These are phyloP conservation scores for Sporodiniella umbellata DNA, from an alignment of 371 early-diverging fungal species.

Conservation along the genomic window DNA sequence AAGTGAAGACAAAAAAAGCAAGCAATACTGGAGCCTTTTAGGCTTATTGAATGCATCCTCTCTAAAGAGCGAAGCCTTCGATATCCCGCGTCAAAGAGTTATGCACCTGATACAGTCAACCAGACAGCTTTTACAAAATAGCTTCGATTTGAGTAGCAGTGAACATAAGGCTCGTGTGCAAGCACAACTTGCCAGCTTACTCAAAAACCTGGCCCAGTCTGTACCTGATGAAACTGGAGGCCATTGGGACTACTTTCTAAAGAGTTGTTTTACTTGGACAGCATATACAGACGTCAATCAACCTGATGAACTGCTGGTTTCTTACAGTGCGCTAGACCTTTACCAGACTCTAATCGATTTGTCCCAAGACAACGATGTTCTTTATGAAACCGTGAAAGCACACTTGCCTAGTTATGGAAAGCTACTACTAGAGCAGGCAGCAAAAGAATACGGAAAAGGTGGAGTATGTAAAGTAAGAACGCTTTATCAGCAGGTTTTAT, in stretches of 20 bases:
- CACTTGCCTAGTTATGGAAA: conserved; percentile 9
- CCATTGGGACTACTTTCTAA: conserved; percentile 58
- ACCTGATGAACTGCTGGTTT: conserved; percentile 17
- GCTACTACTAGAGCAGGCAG: conserved; percentile 14
- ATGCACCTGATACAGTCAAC: conserved; percentile 45
- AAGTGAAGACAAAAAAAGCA: conserved; percentile 17
- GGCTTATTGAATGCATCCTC: conserved; percentile 37
- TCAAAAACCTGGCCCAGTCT: conserved; percentile 38
- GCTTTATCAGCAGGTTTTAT: conserved; percentile 28
- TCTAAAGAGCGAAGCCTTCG: conserved; percentile 23
- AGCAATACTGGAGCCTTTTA: conserved; percentile 20
- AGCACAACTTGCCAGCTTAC: conserved; percentile 36
- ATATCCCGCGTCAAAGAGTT: conserved; percentile 48
- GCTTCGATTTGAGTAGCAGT: conserved; percentile 6
- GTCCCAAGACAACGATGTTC: conserved; percentile 8
- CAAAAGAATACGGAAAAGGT: conserved; percentile 12
- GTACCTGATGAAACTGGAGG: conserved; percentile 50
- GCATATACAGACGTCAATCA: conserved; percentile 24
- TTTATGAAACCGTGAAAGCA: conserved; percentile 6
- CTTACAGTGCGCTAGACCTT: conserved; percentile 15
- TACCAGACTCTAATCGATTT: conserved; percentile 5
- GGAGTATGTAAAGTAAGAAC: conserved; percentile 8
- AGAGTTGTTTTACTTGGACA: conserved; percentile 36
- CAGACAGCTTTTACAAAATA: conserved; percentile 35
- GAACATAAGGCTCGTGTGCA: conserved; percentile 23